Percentiles rank a stretch among this genome's conserved stretches.
phyloP scores from a whole-genome alignment of 1,139 yeast species.

The Kodamaea fungicola region DNA sequence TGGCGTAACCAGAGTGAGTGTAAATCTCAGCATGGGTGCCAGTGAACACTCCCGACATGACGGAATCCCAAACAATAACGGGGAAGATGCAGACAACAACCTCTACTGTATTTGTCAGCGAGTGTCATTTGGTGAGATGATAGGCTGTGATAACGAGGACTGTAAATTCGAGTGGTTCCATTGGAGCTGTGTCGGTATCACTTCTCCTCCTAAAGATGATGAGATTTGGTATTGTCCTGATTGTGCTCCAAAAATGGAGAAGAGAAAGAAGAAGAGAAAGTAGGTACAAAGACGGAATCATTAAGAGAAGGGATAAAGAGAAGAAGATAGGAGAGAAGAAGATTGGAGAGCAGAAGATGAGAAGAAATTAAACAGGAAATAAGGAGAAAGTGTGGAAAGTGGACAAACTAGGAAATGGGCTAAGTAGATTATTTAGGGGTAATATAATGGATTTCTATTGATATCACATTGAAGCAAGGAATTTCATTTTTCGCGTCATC shows the following conservation, averaged over 20 bases:
- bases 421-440: too few relatives aligned
- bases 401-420: too few relatives aligned
- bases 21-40: conserved; percentile 4
- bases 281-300: too few relatives aligned
- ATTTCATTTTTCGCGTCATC: background rate
- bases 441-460: too few relatives aligned
- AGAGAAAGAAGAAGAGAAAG: conserved; percentile 45
- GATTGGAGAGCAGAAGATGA: too few relatives aligned
- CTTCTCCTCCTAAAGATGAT: conserved; percentile 63
- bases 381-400: too few relatives aligned
- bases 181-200: conserved; percentile 78
- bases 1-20: conserved; percentile 6
- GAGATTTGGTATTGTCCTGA: conserved; percentile 72
- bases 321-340: too few relatives aligned
- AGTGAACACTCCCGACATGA: conserved; percentile 3
- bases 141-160: conserved; percentile 82
- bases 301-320: too few relatives aligned
- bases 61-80: conserved; percentile 14
- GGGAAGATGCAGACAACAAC: conserved; percentile 63
- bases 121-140: conserved; percentile 87
- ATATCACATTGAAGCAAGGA: too few relatives aligned
- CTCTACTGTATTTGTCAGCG: conserved; percentile 81
- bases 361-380: too few relatives aligned
- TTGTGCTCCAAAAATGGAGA: conserved; percentile 52
- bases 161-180: conserved; percentile 90